Evolutionary conservation across 495 filamentous ascomycete species (phyloP).

Genomic region (Hypoxylon cercidicola): DNA sequence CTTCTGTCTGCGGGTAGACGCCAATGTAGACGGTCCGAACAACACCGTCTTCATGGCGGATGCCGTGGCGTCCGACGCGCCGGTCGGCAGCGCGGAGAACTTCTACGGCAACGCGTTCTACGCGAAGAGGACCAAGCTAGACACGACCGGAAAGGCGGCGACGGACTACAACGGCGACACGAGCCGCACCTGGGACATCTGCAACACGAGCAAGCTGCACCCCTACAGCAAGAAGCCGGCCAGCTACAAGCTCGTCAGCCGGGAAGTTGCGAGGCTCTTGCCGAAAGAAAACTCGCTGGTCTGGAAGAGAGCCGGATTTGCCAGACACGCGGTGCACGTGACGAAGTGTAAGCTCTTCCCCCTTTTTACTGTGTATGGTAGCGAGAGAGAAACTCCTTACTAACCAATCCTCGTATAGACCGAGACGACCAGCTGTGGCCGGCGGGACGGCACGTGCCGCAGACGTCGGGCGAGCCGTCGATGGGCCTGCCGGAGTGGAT

Average conservation of each 20-base stretch:
- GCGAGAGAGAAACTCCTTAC: no score
- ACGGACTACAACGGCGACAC: conserved; percentile 85
- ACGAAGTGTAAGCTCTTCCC: conserved; percentile 78
- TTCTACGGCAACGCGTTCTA: conserved; percentile 95
- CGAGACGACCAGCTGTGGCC: conserved; percentile 88
- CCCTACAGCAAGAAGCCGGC: conserved; percentile 86
- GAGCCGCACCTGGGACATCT: conserved; percentile 90
- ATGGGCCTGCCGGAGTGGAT: conserved; percentile 86
- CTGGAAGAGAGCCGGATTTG: conserved; percentile 95
- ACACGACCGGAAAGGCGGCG: conserved; percentile 74
- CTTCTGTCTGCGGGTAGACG: conserved; percentile 91
- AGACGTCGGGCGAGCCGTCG: conserved; percentile 87
- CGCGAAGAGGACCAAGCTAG: conserved; percentile 85
- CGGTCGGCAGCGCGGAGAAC: conserved; percentile 84
- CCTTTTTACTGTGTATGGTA: background rate
- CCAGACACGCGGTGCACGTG: conserved; percentile 89
- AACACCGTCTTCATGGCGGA: conserved; percentile 91
- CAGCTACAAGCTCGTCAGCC: conserved; percentile 91
- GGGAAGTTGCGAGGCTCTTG: conserved; percentile 82
- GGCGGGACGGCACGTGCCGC: conserved; percentile 92
- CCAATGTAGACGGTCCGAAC: conserved; percentile 85
- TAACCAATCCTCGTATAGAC: conserved; percentile 61
- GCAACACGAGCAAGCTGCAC: conserved; percentile 85
- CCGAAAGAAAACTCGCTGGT: conserved; percentile 86
- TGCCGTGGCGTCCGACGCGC: conserved; percentile 69